Evolutionary conservation across 805 yeast genomes (phyloP).

Genomic region (Kodamaea leandrae): DNA sequence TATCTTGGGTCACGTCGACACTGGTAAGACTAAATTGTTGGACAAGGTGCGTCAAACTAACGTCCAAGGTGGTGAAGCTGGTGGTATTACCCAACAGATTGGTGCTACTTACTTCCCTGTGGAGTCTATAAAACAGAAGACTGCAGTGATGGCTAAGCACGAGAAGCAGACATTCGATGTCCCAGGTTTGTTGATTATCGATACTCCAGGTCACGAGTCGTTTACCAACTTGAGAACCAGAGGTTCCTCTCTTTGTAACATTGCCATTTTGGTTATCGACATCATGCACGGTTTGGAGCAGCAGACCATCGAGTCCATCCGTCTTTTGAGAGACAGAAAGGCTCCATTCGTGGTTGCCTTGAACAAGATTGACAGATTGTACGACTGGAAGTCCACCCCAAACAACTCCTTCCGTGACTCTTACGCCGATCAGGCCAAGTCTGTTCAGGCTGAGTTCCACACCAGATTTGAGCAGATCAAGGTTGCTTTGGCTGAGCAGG

Average conservation of each 20-base stretch:
- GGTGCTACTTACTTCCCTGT: slow-evolving; percentile 99
- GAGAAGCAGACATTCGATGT: slow-evolving; percentile 88
- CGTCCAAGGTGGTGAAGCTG: slow-evolving; percentile 99
- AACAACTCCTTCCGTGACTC: slow-evolving; percentile 97
- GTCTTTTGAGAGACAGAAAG: slow-evolving; percentile 89
- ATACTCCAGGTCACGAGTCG: slow-evolving; percentile 99
- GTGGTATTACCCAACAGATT: slow-evolving; percentile 99
- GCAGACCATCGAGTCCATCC: slow-evolving; percentile 93
- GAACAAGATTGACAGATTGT: slow-evolving; percentile 95
- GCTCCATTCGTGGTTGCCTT: slow-evolving; percentile 97
- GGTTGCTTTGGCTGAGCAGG: slow-evolving; percentile 94
- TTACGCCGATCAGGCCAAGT: slow-evolving; percentile 70
- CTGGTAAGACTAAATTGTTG: slow-evolving; percentile 96
- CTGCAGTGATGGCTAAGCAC: slow-evolving; percentile 83
- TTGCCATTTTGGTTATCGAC: slow-evolving; percentile 96
- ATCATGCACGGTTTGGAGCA: slow-evolving; percentile 99
- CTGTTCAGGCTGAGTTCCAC: slow-evolving; percentile 91
- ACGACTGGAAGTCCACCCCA: slow-evolving; percentile 89
- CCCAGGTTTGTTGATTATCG: slow-evolving; percentile 95
- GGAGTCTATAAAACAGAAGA: slow-evolving; percentile 86
- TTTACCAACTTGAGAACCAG: slow-evolving; percentile 96
- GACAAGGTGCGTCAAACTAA: slow-evolving; percentile 98
- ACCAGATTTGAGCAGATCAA: slow-evolving; percentile 82
- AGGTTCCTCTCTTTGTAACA: slow-evolving; percentile 98
- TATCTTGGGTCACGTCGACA: slow-evolving; percentile 99